Evolutionary conservation across 768 basidiomycete genomes (phyloP), one percentile per base, ranked within the genome.

Genomic region (Tephrocybe sp.): DNA sequence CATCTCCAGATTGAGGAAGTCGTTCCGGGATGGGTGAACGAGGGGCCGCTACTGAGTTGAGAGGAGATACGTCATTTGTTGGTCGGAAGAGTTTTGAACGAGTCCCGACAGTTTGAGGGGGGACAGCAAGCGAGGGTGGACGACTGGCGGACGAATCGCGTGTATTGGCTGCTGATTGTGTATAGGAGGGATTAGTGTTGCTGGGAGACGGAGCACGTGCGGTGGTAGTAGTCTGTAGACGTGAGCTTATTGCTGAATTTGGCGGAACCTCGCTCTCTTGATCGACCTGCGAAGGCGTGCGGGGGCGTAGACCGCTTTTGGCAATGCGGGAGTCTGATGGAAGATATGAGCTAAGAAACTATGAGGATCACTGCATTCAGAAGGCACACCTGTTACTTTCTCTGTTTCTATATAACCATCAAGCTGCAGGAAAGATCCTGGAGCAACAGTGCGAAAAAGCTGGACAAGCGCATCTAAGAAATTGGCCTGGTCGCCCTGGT

Each of bases 391-490:
- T 49, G 61, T 54, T n/a, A 59, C 37, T 38, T 50, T 57, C 31
- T 69, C 69, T n/a, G 63, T 59, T 41, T 80, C 77, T 41, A 69
- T 61, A 3, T 89, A 59, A 8, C 87, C 86, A 23, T 80, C 77
- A 19, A 90, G 63, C 23, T 83, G 78, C 51, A 90, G 63, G 8
- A 74, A 59, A 1, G 73, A 66, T 2, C 73, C 69, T 18, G 69
- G 71, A 18, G 77, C 64, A 19, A 80, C 68, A 29, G 64, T 64
- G 30, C 69, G 78, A 63, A 85, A 88, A 27, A 86, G 71, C 37
- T 82, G 77, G 50, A 93, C 68, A 33, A 88, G 57, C 1, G 85
- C 74, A 33, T 76, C 74, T 42, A 97, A 63, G 64, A 97, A 98
- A 11, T 68, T 67, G 11, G 71, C 57, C 64, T 95, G 94, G 57